phyloP scores from a whole-genome alignment of 1,284 basidiomycete genomes.

The Blastosporella zonata region DNA sequence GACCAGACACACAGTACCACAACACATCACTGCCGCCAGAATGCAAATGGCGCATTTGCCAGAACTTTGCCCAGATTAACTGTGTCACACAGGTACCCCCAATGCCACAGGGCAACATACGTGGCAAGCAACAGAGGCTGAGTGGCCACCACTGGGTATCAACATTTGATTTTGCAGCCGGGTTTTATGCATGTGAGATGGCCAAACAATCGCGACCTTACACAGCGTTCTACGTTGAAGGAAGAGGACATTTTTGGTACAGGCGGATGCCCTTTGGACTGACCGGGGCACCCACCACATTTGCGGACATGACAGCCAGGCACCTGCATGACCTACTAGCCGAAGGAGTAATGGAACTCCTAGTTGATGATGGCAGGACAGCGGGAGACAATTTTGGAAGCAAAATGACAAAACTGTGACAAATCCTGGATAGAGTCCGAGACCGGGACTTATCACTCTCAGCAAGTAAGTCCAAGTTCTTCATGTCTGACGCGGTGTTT shows the following conservation, averaged over 20 bases:
- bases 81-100: neutral
- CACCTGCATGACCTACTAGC: conserved; percentile 31
- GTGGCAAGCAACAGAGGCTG: conserved; percentile 2
- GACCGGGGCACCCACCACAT: conserved; percentile 38
- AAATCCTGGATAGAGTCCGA: conserved; percentile 22
- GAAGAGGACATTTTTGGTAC: conserved; percentile 27
- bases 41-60: conserved; percentile 12
- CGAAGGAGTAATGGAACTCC: conserved; percentile 26
- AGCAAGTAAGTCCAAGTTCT: conserved; percentile 29
- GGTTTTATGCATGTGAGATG: conserved; percentile 6
- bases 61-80: conserved; percentile 3
- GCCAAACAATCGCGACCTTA: neutral
- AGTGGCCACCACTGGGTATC: conserved; percentile 3
- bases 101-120: conserved; percentile 5
- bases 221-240: conserved; percentile 4
- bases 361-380: conserved; percentile 32
- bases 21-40: neutral
- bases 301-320: conserved; percentile 30
- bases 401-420: conserved; percentile 21
- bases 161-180: conserved; percentile 9
- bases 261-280: conserved; percentile 38
- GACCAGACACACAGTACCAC: neutral
- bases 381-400: conserved; percentile 27
- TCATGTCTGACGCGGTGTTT: conserved; percentile 31
- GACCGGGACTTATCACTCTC: conserved; percentile 29